phyloP scores from a whole-genome alignment of 1,284 basidiomycete species.

The Volvariella volvacea region DNA sequence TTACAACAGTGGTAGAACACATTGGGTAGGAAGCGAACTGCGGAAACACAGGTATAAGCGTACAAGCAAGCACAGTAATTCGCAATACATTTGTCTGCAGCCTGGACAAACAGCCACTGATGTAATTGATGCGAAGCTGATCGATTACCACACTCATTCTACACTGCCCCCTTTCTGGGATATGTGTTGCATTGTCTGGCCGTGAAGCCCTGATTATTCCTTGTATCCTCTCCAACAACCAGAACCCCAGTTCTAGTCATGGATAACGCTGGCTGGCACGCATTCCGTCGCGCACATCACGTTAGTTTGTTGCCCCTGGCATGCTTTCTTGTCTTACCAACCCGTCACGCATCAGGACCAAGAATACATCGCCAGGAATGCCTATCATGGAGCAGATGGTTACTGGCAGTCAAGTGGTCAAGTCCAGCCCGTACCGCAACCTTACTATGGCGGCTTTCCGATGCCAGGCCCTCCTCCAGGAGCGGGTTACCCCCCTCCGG shows the following conservation, averaged over 20 bases:
- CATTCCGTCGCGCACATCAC: conserved; percentile 42
- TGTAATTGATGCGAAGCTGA: too few species aligned
- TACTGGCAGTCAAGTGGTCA: conserved; percentile 47
- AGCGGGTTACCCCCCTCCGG: conserved; percentile 8
- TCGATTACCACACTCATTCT: too few species aligned
- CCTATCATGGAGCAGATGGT: conserved; percentile 44
- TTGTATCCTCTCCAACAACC: neutral
- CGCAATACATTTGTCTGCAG: too few species aligned
- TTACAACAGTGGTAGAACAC: conserved; percentile 89
- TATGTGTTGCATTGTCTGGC: neutral
- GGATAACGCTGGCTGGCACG: conserved; percentile 69
- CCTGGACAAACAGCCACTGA: too few species aligned
- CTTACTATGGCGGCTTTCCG: conserved; percentile 49
- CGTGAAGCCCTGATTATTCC: neutral
- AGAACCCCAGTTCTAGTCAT: conserved; percentile 24
- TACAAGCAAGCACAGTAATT: too few species aligned
- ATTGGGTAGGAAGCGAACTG: conserved; percentile 59
- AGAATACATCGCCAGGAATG: conserved; percentile 25
- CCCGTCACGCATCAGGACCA: conserved; percentile 33
- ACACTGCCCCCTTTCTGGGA: neutral
- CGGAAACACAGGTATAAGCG: too few species aligned
- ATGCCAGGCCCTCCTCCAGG: conserved; percentile 14
- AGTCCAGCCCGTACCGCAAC: conserved; percentile 48
- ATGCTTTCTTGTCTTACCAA: conserved; percentile 7
- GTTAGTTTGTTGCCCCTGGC: conserved; percentile 19